A percentile compares a stretch with the other conserved stretches of the same genome.
Evolutionary conservation across 2,329 filamentous ascomycete genomes (phyloP).

Genomic region (Dactylellina drechsleri): DNA sequence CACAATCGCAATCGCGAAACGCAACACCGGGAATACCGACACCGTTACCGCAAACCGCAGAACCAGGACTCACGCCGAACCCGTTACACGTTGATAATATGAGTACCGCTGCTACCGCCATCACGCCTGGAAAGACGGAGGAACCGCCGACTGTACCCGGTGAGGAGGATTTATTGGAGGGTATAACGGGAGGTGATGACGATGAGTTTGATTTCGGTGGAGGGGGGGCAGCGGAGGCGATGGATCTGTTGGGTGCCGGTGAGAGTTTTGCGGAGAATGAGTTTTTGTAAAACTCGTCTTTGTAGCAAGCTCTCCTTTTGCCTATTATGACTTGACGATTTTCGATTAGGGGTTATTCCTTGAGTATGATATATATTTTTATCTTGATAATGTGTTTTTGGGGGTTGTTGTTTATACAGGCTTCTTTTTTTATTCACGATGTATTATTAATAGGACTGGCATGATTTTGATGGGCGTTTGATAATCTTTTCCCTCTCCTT

Average conservation of each 20-base stretch:
- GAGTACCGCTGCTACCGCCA: background rate
- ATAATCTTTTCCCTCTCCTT: too few relatives aligned
- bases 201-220: constrained; percentile 32
- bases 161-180: constrained; percentile 40
- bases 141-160: constrained; percentile 52
- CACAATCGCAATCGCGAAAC: constrained; percentile 25
- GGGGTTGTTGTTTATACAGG: too few relatives aligned
- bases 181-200: constrained; percentile 34
- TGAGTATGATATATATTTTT: too few relatives aligned
- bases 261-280: constrained; percentile 42
- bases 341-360: too few relatives aligned
- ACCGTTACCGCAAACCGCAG: constrained; percentile 35
- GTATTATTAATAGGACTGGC: too few relatives aligned
- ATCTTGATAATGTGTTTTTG: too few relatives aligned
- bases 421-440: too few relatives aligned
- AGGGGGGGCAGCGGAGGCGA: constrained; percentile 38
- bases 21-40: constrained; percentile 35
- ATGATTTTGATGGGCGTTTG: too few relatives aligned
- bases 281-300: constrained; percentile 29
- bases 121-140: constrained; percentile 23
- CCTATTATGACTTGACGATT: too few relatives aligned
- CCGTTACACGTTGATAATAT: background rate
- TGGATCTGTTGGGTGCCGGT: constrained; percentile 41
- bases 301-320: too few relatives aligned
- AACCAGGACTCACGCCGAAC: constrained; percentile 13